Evolutionary conservation across 305 asterid species (phyloP).

Genomic region (Solanum hybrid): DNA sequence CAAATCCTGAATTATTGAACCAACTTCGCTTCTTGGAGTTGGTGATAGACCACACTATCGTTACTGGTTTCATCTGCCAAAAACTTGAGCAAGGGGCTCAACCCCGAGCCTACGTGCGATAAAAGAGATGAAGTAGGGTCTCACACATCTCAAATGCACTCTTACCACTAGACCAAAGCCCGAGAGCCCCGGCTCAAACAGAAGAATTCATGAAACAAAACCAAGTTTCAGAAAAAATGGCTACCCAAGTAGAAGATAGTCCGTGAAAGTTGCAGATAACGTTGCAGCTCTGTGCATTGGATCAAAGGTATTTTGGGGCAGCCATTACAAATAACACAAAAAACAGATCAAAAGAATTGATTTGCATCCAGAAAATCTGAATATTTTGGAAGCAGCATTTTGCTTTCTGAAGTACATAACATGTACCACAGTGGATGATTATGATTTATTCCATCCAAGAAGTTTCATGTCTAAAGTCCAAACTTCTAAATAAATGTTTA

Average conservation of each 20-base stretch:
- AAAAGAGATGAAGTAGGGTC: not conserved
- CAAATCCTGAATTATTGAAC: not conserved
- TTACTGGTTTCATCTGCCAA: not conserved
- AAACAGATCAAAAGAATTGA: not conserved
- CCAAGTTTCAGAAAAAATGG: not conserved
- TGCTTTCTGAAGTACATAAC: not conserved
- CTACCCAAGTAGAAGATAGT: not conserved
- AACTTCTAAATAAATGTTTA: conserved; percentile 43
- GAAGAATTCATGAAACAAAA: not conserved
- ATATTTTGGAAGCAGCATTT: conserved; percentile 1
- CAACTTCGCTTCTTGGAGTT: not conserved
- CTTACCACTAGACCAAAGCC: not conserved
- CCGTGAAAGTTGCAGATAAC: not conserved
- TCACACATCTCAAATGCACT: not conserved
- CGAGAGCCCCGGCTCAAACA: not conserved
- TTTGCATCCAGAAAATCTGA: not conserved
- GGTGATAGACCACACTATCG: not conserved
- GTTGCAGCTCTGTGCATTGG: not conserved
- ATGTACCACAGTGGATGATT: conserved; percentile 10
- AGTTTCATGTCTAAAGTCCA: conserved; percentile 34
- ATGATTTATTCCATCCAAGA: conserved; percentile 50
- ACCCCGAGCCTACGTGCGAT: not conserved
- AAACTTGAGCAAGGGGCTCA: not conserved
- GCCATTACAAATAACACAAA: not conserved
- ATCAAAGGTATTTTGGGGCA: not conserved